Conservation (phyloP, 2,329 filamentous ascomycete species). For the Furcasterigmium furcatum region DNA sequence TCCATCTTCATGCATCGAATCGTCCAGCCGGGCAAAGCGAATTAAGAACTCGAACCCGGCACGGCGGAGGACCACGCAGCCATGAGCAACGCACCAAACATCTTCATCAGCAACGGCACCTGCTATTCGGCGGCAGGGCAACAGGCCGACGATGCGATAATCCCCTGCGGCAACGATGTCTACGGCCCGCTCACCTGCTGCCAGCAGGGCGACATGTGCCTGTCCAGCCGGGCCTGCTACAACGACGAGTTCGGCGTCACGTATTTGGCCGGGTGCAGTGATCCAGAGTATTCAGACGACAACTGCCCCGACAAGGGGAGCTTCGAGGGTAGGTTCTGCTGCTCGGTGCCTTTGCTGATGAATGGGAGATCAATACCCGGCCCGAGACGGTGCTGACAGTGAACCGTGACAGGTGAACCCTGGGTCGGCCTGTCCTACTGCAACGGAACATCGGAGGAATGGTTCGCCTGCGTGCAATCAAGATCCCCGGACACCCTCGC, state of each 20-base stretch:
- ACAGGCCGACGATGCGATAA: slow-evolving; percentile 13
- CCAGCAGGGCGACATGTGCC: slow-evolving; percentile 25
- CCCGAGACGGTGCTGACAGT: slow-evolving; percentile 4
- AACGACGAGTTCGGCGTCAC: slow-evolving; percentile 20
- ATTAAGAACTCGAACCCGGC: too few species aligned
- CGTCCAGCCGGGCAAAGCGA: too few species aligned
- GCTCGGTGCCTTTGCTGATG: too few species aligned
- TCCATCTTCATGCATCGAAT: too few species aligned
- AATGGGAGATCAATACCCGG: too few species aligned
- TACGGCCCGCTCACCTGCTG: slow-evolving; percentile 25
- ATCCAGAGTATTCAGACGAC: slow-evolving; percentile 21
- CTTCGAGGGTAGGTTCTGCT: slow-evolving; percentile 4
- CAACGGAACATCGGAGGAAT: slow-evolving; percentile 24
- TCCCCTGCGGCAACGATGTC: slow-evolving; percentile 28
- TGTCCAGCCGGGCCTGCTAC: slow-evolving; percentile 19
- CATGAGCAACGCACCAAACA: slow-evolving; percentile 14
- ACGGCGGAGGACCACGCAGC: too few species aligned
- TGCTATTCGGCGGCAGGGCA: slow-evolving; percentile 19
- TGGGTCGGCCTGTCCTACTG: slow-evolving; percentile 32
- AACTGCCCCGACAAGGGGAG: slow-evolving; percentile 29
- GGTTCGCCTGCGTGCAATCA: slow-evolving; percentile 26
- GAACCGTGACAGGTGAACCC: slow-evolving; percentile 12
- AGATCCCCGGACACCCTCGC: slow-evolving; percentile 14
- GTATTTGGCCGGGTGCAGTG: slow-evolving; percentile 33
- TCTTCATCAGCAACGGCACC: slow-evolving; percentile 27